Conservation (phyloP, 2,329 filamentous ascomycete genomes). For the Lachnellula subtilissima region DNA sequence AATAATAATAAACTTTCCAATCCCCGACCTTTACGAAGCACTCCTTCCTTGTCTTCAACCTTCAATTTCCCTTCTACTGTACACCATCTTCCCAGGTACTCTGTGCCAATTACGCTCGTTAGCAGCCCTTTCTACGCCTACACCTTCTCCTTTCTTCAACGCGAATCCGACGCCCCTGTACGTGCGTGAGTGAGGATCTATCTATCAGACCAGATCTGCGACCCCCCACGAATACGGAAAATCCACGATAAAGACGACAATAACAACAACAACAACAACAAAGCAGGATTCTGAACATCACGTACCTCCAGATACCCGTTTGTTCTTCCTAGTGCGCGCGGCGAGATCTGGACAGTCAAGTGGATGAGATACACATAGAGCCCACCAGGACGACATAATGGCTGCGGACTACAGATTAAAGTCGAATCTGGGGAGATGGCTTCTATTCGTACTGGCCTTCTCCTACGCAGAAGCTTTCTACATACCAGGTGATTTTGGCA, state of each 20-base stretch:
- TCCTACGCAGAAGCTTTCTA: conserved; percentile 67
- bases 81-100: conserved; percentile 36
- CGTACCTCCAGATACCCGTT: not conserved
- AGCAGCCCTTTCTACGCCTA: conserved; percentile 8
- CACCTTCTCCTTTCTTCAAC: conserved; percentile 14
- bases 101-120: conserved; percentile 53
- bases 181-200: not conserved
- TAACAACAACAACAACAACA: not conserved
- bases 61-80: too few species aligned
- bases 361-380: conserved; percentile 14
- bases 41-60: too few species aligned
- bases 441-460: conserved; percentile 43
- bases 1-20: too few species aligned
- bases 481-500: conserved; percentile 63
- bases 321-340: not conserved
- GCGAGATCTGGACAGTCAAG: conserved; percentile 1
- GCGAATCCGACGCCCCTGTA: not conserved
- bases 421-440: conserved; percentile 36
- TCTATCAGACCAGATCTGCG: conserved; percentile 1
- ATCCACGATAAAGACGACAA: not conserved
- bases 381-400: conserved; percentile 12
- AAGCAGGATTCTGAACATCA: not conserved
- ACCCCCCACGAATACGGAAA: not conserved
- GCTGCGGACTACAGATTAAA: conserved; percentile 26
- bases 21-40: too few species aligned